Conservation (phyloP, 306 rosid species). For the Cucurbita maxima region DNA sequence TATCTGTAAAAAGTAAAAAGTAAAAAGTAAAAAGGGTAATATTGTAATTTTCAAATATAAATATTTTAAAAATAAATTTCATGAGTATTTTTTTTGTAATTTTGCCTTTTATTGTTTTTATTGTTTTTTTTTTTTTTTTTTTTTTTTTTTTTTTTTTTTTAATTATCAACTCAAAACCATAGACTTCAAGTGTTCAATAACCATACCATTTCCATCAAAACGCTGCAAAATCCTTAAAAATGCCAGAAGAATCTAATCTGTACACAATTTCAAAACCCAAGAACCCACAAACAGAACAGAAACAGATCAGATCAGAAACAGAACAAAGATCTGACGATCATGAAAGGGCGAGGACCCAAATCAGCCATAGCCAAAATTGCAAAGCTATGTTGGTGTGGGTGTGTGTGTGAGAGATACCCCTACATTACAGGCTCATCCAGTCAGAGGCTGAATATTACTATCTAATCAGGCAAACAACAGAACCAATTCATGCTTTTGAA, state of each 20-base stretch:
- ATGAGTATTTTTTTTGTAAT: too few relatives aligned
- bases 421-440: constrained; percentile 2
- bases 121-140: too few relatives aligned
- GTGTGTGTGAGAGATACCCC: not conserved
- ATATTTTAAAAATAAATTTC: too few relatives aligned
- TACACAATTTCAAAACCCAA: not conserved
- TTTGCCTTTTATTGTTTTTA: too few relatives aligned
- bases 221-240: not conserved
- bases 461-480: not conserved
- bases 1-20: too few relatives aligned
- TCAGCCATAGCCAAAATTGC: constrained; percentile 2
- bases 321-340: constrained; percentile 1
- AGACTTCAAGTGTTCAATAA: not conserved
- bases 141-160: too few relatives aligned
- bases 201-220: not conserved
- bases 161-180: not conserved
- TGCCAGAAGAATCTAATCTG: not conserved
- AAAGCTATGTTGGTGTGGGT: constrained; percentile 1
- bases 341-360: not conserved
- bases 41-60: too few relatives aligned
- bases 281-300: not conserved
- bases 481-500: not conserved
- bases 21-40: too few relatives aligned
- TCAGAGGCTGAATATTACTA: not conserved
- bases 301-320: not conserved